Evolutionary conservation across 2,329 filamentous ascomycete species (phyloP).

Genomic region (Tolypocladium ophioglossoides): DNA sequence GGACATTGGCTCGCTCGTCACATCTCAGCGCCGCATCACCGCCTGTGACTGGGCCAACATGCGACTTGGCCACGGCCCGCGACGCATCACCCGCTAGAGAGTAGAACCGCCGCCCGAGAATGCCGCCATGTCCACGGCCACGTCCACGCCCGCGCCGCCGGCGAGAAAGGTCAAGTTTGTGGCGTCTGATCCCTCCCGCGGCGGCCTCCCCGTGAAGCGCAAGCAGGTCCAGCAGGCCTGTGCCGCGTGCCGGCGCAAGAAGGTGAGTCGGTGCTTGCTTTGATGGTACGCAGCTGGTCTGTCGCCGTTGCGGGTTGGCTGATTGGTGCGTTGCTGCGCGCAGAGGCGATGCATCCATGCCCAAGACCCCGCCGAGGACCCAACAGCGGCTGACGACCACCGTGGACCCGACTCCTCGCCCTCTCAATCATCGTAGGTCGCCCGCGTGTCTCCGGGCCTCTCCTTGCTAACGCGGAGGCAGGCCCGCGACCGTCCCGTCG

Average conservation of each 20-base stretch:
- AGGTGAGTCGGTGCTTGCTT: constrained; percentile 25
- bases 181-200: constrained; percentile 36
- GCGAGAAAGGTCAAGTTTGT: constrained; percentile 41
- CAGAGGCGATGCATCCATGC: constrained; percentile 35
- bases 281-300: too few relatives aligned
- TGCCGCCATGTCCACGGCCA: constrained; percentile 10
- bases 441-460: not conserved
- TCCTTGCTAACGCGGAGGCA: not conserved
- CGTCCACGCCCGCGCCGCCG: not conserved
- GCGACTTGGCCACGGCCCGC: not conserved
- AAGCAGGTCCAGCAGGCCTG: constrained; percentile 51
- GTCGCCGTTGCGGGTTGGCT: not conserved
- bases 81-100: not conserved
- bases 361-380: constrained; percentile 21
- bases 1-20: not conserved
- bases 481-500: not conserved
- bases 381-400: constrained; percentile 15
- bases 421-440: constrained; percentile 19
- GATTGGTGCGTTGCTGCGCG: not conserved
- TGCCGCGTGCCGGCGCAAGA: constrained; percentile 41
- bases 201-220: constrained; percentile 45
- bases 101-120: not conserved
- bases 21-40: not conserved
- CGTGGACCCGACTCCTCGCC: constrained; percentile 14
- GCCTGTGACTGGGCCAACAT: not conserved